Base-by-base conservation (phyloP, 208 protist genomes). In the Leishmania tropica region DNA sequence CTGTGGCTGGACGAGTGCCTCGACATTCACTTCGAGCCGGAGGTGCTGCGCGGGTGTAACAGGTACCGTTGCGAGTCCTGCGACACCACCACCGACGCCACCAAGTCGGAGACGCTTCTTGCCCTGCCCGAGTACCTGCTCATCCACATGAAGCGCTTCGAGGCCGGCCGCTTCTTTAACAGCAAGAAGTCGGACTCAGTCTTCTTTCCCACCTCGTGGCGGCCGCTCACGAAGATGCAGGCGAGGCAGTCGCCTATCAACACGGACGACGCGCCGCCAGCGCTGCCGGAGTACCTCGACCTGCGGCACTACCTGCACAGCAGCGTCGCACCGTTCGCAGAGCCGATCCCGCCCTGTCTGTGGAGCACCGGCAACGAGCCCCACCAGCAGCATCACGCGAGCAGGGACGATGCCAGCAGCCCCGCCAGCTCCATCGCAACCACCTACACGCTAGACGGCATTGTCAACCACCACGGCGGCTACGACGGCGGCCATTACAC, bases 121-220 rank as follows among this genome's bases (percentile, higher is more conserved):
- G 76, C 80, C 1, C 80, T 96, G 51, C 96, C 96, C 28, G 94
- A 98, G 83, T 95, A 93, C 72, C 87, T 98, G 2, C 54, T 97
- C 7, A 35, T 97, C 28, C 92, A 97, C 67, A 94, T 98, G 92
- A 98, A 98, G 84, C 92, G 96, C 53, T 97, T 96, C 84, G 84
- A 94, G 21, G 81, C 88, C 2, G 93, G 93, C 11, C 62, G 78
- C 11, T 95, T 87, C 83, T 96, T 96, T 62, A 87, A 92, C 78
- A 88, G 80, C 67, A 98, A 98, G 53, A 98, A 97, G 65, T 90
- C 79, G 0, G 93, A 97, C 79, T 72, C 87, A 5, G 93, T 98
- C 10, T 84, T 91, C 65, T 98, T 97, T 67, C 96, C 96, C 5
- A 74, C 92, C 37, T 89, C 91, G 40, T 98, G 93, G 93, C 56